These are phyloP conservation scores for Ormosia emarginata DNA, from an alignment of 306 rosid genomes.

Conservation along the genomic window DNA sequence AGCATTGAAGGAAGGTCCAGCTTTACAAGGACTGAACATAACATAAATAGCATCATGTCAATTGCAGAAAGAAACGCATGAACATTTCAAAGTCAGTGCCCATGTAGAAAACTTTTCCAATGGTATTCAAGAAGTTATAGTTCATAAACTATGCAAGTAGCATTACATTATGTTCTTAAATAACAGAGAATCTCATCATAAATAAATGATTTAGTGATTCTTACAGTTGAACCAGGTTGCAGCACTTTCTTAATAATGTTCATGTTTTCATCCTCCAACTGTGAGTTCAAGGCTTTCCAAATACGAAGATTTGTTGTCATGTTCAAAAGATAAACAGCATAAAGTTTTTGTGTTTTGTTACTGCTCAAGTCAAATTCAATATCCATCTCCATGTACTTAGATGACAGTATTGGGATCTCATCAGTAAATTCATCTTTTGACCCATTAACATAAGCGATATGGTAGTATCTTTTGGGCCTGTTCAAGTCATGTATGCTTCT, in stretches of 20 bases:
- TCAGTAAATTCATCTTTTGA: neutral
- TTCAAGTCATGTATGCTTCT: conserved; percentile 31
- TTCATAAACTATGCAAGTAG: neutral
- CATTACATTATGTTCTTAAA: neutral
- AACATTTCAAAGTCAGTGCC: neutral
- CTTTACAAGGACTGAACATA: neutral
- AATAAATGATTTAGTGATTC: neutral
- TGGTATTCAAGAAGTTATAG: neutral
- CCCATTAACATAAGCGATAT: conserved; percentile 32
- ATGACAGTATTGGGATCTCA: conserved; percentile 18
- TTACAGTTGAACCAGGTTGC: conserved; percentile 35
- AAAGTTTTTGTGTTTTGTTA: neutral
- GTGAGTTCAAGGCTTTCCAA: conserved; percentile 30
- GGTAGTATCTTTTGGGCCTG: conserved; percentile 15
- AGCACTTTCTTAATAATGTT: conserved; percentile 35
- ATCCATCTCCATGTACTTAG: conserved; percentile 6
- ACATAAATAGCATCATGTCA: neutral
- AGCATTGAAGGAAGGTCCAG: neutral
- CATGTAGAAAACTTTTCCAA: neutral
- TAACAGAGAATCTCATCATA: neutral
- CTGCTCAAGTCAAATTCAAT: neutral
- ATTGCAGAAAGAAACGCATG: neutral
- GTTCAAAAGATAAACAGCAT: conserved; percentile 28
- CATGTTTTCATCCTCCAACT: conserved; percentile 2
- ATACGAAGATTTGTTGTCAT: conserved; percentile 30